phyloP scores from a whole-genome alignment of 331 rosid genomes.

The Phaseolus coccineus region DNA sequence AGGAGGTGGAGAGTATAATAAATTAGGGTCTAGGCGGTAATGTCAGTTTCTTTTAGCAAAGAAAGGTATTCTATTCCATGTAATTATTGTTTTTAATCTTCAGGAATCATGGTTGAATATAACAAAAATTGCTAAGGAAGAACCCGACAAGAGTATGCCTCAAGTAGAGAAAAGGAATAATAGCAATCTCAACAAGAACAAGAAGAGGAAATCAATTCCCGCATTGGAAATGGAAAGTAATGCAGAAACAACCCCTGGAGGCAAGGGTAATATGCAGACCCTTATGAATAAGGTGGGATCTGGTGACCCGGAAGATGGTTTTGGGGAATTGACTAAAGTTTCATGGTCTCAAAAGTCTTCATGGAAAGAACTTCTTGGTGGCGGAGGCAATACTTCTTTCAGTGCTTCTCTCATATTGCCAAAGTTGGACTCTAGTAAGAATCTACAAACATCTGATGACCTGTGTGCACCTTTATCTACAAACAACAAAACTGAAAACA shows the following conservation, averaged over 20 bases:
- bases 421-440: constrained; percentile 42
- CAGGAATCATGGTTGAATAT: constrained; percentile 55
- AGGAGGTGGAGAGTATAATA: background rate
- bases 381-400: constrained; percentile 56
- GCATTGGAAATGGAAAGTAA: constrained; percentile 43
- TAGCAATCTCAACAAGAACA: constrained; percentile 44
- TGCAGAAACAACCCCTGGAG: constrained; percentile 38
- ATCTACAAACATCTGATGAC: constrained; percentile 39
- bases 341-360: constrained; percentile 84
- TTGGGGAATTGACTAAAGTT: constrained; percentile 47
- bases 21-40: constrained; percentile 19
- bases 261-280: constrained; percentile 40
- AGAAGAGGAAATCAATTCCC: constrained; percentile 56
- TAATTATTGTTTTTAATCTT: constrained; percentile 41
- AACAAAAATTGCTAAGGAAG: constrained; percentile 43
- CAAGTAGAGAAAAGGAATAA: constrained; percentile 45
- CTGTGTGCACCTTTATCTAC: constrained; percentile 29
- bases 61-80: constrained; percentile 4
- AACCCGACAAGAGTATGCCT: constrained; percentile 36
- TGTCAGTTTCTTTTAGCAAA: constrained; percentile 22
- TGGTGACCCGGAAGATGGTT: constrained; percentile 46
- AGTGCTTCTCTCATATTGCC: constrained; percentile 58
- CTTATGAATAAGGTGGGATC: constrained; percentile 45
- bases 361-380: constrained; percentile 77
- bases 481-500: constrained; percentile 32